Evolutionary conservation across 1,284 basidiomycete genomes (phyloP).

Genomic region (Cutaneotrichosporon sp.): DNA sequence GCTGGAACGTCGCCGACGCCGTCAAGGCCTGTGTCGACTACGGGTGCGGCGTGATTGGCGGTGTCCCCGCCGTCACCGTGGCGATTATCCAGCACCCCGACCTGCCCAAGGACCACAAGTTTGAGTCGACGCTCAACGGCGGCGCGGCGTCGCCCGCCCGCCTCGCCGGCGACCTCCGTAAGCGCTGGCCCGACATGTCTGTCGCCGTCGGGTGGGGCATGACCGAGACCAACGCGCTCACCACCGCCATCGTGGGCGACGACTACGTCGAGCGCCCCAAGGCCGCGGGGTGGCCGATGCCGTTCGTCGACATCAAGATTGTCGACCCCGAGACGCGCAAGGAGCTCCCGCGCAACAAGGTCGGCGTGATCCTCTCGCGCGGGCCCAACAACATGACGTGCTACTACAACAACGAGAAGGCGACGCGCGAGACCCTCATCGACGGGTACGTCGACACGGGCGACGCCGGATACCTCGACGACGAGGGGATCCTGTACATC

Average conservation of each 20-base stretch:
- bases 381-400: conserved; percentile 49
- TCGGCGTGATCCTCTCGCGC: conserved; percentile 36
- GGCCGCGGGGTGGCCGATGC: conserved; percentile 35
- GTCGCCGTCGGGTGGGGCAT: conserved; percentile 47
- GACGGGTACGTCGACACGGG: conserved; percentile 50
- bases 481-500: conserved; percentile 43
- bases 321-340: conserved; percentile 36
- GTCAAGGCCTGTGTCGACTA: conserved; percentile 35
- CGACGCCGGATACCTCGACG: conserved; percentile 41
- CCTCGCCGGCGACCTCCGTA: conserved; percentile 36
- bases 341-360: conserved; percentile 26
- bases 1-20: conserved; percentile 40
- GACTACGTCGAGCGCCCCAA: conserved; percentile 34
- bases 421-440: conserved; percentile 31
- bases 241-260: conserved; percentile 36
- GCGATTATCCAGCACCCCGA: conserved; percentile 38
- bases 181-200: conserved; percentile 25
- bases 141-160: conserved; percentile 43
- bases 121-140: conserved; percentile 45
- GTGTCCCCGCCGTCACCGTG: conserved; percentile 43
- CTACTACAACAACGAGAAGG: conserved; percentile 40
- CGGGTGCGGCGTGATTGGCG: conserved; percentile 42
- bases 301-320: conserved; percentile 37
- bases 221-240: conserved; percentile 49
- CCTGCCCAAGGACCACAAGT: conserved; percentile 27